phyloP scores from a whole-genome alignment of 768 basidiomycete species.

The Saitozyma sp. region DNA sequence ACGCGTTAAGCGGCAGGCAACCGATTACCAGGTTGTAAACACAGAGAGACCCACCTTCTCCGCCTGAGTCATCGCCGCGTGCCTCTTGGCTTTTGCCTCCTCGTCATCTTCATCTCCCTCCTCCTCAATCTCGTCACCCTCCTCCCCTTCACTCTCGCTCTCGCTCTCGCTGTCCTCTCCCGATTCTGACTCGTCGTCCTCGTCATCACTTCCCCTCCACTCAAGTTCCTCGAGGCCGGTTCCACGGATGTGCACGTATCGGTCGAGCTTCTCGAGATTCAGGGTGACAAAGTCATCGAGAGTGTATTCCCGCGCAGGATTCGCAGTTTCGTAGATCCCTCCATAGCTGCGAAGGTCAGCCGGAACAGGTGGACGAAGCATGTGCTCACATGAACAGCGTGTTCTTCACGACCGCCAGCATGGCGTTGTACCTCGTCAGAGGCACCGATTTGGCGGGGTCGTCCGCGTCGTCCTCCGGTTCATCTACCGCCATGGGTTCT shows the following conservation, averaged over 20 bases:
- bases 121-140: slow-evolving; percentile 26
- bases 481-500: slow-evolving; percentile 24
- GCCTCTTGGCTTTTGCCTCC: slow-evolving; percentile 19
- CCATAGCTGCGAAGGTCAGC: slow-evolving; percentile 62
- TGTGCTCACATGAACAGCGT: slow-evolving; percentile 75
- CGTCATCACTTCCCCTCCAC: slow-evolving; percentile 57
- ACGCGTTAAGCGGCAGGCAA: background rate
- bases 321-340: slow-evolving; percentile 78
- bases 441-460: slow-evolving; percentile 57
- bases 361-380: background rate
- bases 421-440: slow-evolving; percentile 76
- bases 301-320: slow-evolving; percentile 70
- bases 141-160: slow-evolving; percentile 29
- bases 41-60: slow-evolving; percentile 20
- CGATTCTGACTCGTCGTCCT: slow-evolving; percentile 55
- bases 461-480: slow-evolving; percentile 39
- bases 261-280: slow-evolving; percentile 79
- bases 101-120: slow-evolving; percentile 34
- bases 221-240: slow-evolving; percentile 66
- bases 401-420: slow-evolving; percentile 80
- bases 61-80: slow-evolving; percentile 18
- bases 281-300: slow-evolving; percentile 83
- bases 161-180: slow-evolving; percentile 36
- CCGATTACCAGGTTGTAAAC: background rate
- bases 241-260: slow-evolving; percentile 70